Base-by-base conservation (phyloP, 768 basidiomycete species). In the Lactarius tabidus region DNA sequence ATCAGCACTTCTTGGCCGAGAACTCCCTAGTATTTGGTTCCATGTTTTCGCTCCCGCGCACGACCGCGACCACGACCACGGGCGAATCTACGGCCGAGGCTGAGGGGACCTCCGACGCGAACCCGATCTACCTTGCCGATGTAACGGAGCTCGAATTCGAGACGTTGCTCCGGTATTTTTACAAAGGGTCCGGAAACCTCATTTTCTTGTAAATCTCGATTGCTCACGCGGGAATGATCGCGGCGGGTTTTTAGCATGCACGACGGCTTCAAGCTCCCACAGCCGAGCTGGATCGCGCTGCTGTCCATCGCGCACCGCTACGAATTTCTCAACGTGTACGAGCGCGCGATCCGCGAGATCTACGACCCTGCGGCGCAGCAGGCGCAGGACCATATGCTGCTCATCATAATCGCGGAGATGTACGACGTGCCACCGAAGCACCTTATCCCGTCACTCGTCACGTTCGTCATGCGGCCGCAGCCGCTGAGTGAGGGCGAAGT, bases 141-240 rank as follows among this genome's bases (percentile, higher is more conserved):
- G 57, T 67, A 36, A 68, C 65, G 20, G 54, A 39, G 28, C 41
- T 62, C 26, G 67, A 68, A 33, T 68, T 68, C 28, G 59, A 63
- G 53, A 63, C 67, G 20, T 48, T 68, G 9, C 35, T 67, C 29
- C 54, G 52, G n/a, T 59, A 59, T 36, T 56, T 68, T 36, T 68
- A 66, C 53, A 59, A 67, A 35, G 33, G 57, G 66, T 67, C 5
- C 6, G 53, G 29, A 23, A 28, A 33, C 20, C 23, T 20, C 39
- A 23, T 41, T 18, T n/a, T 45, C 43, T 38, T 15, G 38, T 15
- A 39, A 39, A 39, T 15, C 39, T 18, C 39, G 39, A 39, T 39
- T 15, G 17, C 60, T 33, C 33, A 33, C 14, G 39, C 41, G 35
- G 14, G 26, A 36, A 36, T 12, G 10, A 1, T 17, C 39, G n/a